Percentiles rank a stretch among this genome's conserved stretches.
These are phyloP conservation scores for Taxillus chinensis DNA, from an alignment of 164 flowering plant species.

Conservation along the genomic window DNA sequence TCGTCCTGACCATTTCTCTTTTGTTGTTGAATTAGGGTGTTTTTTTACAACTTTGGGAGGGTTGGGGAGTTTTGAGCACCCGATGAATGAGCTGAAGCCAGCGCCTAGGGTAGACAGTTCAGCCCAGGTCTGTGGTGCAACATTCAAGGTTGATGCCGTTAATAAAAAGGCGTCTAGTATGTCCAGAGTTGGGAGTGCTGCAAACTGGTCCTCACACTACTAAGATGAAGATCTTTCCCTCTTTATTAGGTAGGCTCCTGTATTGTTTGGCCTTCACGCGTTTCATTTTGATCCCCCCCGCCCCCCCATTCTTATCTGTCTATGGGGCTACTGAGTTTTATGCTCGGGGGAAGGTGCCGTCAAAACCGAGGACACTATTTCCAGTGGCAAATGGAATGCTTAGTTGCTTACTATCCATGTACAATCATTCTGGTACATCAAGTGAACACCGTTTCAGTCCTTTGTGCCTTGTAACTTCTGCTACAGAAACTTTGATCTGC, in stretches of 20 bases:
- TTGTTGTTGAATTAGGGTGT: too few species aligned
- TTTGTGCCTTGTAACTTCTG: too few species aligned
- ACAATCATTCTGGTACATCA: background rate
- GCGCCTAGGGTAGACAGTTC: constrained; percentile 91
- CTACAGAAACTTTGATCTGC: too few species aligned
- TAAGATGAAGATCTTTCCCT: constrained; percentile 14
- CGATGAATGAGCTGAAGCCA: constrained; percentile 76
- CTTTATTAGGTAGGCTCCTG: constrained; percentile 8
- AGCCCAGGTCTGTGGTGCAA: constrained; percentile 84
- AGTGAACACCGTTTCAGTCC: too few species aligned
- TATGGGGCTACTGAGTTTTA: background rate
- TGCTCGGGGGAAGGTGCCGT: background rate
- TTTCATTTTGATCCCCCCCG: background rate
- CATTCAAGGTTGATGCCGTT: constrained; percentile 69
- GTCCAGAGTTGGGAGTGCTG: constrained; percentile 92
- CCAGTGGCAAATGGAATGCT: background rate
- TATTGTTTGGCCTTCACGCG: background rate
- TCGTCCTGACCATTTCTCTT: too few species aligned
- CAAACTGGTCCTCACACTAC: constrained; percentile 74
- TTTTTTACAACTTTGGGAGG: constrained; percentile 84
- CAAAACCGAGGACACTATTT: background rate
- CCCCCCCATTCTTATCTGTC: background rate
- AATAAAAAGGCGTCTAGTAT: constrained; percentile 56
- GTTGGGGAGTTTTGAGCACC: constrained; percentile 82
- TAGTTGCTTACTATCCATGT: background rate